These are phyloP conservation scores for Pestalotiopsis sp. DNA, from an alignment of 2,329 filamentous ascomycete species.

Conservation along the genomic window DNA sequence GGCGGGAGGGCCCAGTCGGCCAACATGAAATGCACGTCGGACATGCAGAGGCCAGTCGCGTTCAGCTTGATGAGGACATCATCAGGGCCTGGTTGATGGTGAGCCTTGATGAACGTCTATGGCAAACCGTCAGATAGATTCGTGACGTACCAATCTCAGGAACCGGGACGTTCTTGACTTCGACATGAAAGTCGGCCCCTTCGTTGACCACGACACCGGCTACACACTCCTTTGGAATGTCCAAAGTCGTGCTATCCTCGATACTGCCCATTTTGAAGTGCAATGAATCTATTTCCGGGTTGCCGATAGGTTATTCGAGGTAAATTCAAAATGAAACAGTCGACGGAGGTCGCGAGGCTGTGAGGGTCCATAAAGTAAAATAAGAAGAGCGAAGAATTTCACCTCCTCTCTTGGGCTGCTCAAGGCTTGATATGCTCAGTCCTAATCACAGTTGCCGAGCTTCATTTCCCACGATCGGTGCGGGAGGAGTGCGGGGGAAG, in stretches of 20 bases:
- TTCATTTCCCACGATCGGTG: neutral
- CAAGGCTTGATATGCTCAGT: neutral
- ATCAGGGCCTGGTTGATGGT: slow-evolving; percentile 14
- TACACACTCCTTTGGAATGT: slow-evolving; percentile 50
- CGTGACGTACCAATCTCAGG: slow-evolving; percentile 45
- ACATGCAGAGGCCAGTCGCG: slow-evolving; percentile 20
- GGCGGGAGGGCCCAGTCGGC: slow-evolving; percentile 15
- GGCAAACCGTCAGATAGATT: slow-evolving; percentile 17
- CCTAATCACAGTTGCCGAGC: neutral
- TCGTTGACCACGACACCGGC: slow-evolving; percentile 52
- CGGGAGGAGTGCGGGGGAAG: neutral
- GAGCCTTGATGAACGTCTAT: neutral
- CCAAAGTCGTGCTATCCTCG: slow-evolving; percentile 5
- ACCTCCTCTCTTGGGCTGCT: neutral
- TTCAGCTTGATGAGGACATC: slow-evolving; percentile 21
- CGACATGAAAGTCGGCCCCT: slow-evolving; percentile 48
- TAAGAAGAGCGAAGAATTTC: neutral
- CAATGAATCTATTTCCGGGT: too few relatives aligned
- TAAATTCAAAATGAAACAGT: neutral
- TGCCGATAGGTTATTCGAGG: neutral
- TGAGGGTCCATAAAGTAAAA: neutral
- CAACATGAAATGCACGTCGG: slow-evolving; percentile 21
- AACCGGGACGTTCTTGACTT: slow-evolving; percentile 48
- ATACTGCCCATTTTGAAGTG: neutral
- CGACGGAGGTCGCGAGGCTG: neutral